phyloP scores from a whole-genome alignment of 345 rosid genomes.

The Populus ilicifolia region DNA sequence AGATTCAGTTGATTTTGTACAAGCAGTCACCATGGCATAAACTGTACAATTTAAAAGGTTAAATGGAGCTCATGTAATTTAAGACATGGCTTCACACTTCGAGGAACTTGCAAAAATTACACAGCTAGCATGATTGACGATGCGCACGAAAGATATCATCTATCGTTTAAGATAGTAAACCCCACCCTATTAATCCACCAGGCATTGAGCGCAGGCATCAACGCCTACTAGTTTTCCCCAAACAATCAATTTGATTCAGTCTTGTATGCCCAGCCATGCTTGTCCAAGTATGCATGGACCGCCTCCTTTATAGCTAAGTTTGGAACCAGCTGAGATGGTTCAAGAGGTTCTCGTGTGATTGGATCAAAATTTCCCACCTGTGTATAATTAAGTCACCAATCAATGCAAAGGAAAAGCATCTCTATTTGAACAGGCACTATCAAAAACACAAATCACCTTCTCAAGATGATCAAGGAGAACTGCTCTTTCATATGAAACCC shows the following conservation, averaged over 20 bases:
- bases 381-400: neutral
- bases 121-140: neutral
- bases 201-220: neutral
- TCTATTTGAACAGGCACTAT: neutral
- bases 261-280: slow-evolving; percentile 82
- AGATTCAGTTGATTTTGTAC: slow-evolving; percentile 5
- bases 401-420: neutral
- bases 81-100: neutral
- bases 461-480: slow-evolving; percentile 77
- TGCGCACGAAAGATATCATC: neutral
- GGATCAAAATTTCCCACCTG: slow-evolving; percentile 93
- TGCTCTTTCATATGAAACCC: slow-evolving; percentile 82
- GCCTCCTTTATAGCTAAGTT: slow-evolving; percentile 90
- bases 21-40: neutral
- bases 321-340: slow-evolving; percentile 49
- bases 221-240: neutral
- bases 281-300: slow-evolving; percentile 64
- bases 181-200: neutral
- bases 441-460: slow-evolving; percentile 44
- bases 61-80: neutral
- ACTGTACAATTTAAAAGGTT: slow-evolving; percentile 21
- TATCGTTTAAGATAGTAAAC: neutral
- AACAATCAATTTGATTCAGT: slow-evolving; percentile 12
- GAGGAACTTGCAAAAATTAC: no score
- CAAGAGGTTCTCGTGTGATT: slow-evolving; percentile 59